A percentile compares a stretch with the other conserved stretches of the same genome.
Conservation (phyloP, 495 filamentous ascomycete species). For the Penicillium dipodomyicola region DNA sequence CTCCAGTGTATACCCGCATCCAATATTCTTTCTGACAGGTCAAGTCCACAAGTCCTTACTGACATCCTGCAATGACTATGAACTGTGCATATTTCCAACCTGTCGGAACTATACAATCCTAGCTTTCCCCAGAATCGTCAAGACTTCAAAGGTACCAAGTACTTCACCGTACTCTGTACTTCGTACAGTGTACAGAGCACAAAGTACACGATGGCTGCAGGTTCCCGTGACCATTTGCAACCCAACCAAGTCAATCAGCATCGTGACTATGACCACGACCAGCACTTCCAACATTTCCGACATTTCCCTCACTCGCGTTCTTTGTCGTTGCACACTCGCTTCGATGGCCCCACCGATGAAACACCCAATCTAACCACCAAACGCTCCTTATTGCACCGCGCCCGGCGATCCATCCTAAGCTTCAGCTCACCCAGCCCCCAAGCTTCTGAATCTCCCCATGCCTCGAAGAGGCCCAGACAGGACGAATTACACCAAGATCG, state of each 20-base stretch:
- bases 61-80: background rate
- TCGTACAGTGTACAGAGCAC: background rate
- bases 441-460: conserved; percentile 28
- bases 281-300: background rate
- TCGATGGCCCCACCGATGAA: conserved; percentile 27
- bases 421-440: conserved; percentile 29
- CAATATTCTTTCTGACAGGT: conserved; percentile 9
- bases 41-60: conserved; percentile 2
- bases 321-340: conserved; percentile 10
- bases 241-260: conserved; percentile 4
- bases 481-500: conserved; percentile 23
- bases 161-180: background rate
- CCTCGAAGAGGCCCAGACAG: conserved; percentile 29
- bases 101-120: background rate
- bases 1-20: background rate
- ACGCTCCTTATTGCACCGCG: conserved; percentile 22
- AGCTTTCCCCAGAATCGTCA: conserved; percentile 8
- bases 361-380: conserved; percentile 20
- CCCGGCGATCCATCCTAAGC: conserved; percentile 29
- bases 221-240: conserved; percentile 9
- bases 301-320: conserved; percentile 4
- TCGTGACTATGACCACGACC: too few species aligned
- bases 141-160: background rate
- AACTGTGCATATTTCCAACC: background rate
- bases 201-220: conserved; percentile 5